Base-by-base conservation (phyloP, 176 grass and related monocot species). In the Bonia amplexicaulis region DNA sequence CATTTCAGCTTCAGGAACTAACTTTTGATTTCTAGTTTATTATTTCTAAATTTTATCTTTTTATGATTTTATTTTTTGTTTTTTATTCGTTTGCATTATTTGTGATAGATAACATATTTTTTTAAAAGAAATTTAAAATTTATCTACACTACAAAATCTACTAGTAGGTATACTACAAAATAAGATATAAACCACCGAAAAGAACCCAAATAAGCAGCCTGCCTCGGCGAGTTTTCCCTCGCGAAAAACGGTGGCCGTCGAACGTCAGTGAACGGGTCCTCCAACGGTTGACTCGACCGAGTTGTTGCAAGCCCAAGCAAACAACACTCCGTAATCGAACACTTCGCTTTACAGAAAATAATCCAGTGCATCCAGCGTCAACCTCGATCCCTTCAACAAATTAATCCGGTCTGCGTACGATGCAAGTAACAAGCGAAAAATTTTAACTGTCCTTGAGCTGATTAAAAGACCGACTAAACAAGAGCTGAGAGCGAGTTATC, bases 101-200 rank as follows among this genome's bases (percentile, higher is more conserved):
- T 33, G 3, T 33, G 3, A 33, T 33, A 1, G 31, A 3, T 33
- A 33, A 0, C 31, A 33, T 33, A 3, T 33, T 33, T 31, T 33
- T 33, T n/a, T n/a, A n/a, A n/a, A n/a, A n/a, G n/a, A n/a, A n/a
- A n/a, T 33, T 3, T 33, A 33, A 33, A 33, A 33, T 33, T 33
- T 33, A 33, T 33, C 3, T 33, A 33, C 31, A 3, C 31, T 33
- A 33, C 2, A 2, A 31, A 31, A 31, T 31, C 2, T 3, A 2
- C 2, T 31, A 31, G 31, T 0, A 2, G 0, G 2, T 31, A 31
- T 3, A 31, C 0, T 31, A 31, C 0, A 33, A 33, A 33, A 33
- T 33, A 33, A 33, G 0, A 0, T 33, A 33, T 33, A 33, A 33
- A 33, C 3, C 0, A 33, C 0, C 1, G 0, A 3, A 3, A 33